phyloP scores from a whole-genome alignment of 2,329 filamentous ascomycete species.

The Ophiobolus disseminans region DNA sequence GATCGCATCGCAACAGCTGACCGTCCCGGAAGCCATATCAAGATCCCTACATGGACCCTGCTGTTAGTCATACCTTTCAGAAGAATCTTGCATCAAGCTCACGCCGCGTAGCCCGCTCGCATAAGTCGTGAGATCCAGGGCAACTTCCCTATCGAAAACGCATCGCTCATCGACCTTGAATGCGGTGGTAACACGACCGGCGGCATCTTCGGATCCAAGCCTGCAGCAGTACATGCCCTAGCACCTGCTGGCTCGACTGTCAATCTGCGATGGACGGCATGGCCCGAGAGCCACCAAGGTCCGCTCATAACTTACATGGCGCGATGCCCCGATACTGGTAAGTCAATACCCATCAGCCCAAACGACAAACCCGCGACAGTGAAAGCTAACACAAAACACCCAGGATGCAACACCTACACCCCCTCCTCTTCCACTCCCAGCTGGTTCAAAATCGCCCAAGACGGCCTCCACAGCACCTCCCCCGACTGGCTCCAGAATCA shows the following conservation, averaged over 20 bases:
- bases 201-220: constrained; percentile 56
- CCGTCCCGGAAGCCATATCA: constrained; percentile 21
- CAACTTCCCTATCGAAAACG: constrained; percentile 62
- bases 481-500: constrained; percentile 19
- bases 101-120: constrained; percentile 50
- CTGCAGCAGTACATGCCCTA: constrained; percentile 54
- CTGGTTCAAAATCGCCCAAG: constrained; percentile 61
- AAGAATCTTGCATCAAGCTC: too few species aligned
- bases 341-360: too few species aligned
- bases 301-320: constrained; percentile 65
- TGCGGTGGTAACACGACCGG: constrained; percentile 59
- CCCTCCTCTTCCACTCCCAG: constrained; percentile 43
- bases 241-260: constrained; percentile 56
- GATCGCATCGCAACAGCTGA: background rate
- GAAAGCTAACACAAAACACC: background rate
- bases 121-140: constrained; percentile 62
- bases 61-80: background rate
- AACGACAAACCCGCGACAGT: too few species aligned
- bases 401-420: constrained; percentile 1
- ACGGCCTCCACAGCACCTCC: constrained; percentile 53
- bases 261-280: constrained; percentile 60
- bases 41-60: constrained; percentile 31
- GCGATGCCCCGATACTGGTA: constrained; percentile 53
- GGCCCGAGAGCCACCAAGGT: constrained; percentile 55
- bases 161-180: constrained; percentile 59